A percentile compares a stretch with the other conserved stretches of the same genome.
These are phyloP conservation scores for Diplocarpon rosae DNA, from an alignment of 2,329 filamentous ascomycete genomes.

Conservation along the genomic window DNA sequence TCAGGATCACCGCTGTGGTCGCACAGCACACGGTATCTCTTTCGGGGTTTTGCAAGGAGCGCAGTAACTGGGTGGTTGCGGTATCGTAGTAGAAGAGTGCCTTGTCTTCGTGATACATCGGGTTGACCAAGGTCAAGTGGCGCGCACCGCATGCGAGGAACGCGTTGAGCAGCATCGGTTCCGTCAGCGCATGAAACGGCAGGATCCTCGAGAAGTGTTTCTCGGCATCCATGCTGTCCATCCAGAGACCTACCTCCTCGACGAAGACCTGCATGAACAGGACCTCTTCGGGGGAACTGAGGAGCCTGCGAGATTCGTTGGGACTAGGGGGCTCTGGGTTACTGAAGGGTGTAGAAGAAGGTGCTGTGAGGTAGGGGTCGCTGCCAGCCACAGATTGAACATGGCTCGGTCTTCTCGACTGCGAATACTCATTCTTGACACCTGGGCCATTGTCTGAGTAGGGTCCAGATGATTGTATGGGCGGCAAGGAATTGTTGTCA, in stretches of 20 bases:
- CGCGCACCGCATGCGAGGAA: slow-evolving; percentile 81
- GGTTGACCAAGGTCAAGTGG: slow-evolving; percentile 62
- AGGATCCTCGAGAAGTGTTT: slow-evolving; percentile 80
- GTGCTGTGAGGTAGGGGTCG: slow-evolving; percentile 29
- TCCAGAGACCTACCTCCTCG: slow-evolving; percentile 83
- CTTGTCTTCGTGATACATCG: slow-evolving; percentile 62
- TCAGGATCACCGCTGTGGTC: slow-evolving; percentile 75
- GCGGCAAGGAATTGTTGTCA: slow-evolving; percentile 22
- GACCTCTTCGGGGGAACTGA: slow-evolving; percentile 67
- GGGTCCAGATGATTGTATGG: slow-evolving; percentile 21
- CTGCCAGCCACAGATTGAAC: slow-evolving; percentile 26
- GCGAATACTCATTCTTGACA: slow-evolving; percentile 20
- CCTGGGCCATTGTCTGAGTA: slow-evolving; percentile 19
- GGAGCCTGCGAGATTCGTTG: slow-evolving; percentile 44
- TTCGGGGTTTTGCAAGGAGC: slow-evolving; percentile 71
- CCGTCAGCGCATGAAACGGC: slow-evolving; percentile 71
- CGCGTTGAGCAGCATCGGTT: slow-evolving; percentile 82
- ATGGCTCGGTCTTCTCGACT: slow-evolving; percentile 22
- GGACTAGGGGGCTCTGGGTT: slow-evolving; percentile 28
- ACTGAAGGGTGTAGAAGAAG: slow-evolving; percentile 29
- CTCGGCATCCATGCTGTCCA: slow-evolving; percentile 79
- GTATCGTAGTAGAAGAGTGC: slow-evolving; percentile 77
- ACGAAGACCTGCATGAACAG: slow-evolving; percentile 89
- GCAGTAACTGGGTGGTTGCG: slow-evolving; percentile 67
- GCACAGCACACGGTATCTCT: slow-evolving; percentile 77